Evolutionary conservation across 148 eudicot species (phyloP), one percentile per base, ranked within the genome.

Genomic region (Simmondsia chinensis): DNA sequence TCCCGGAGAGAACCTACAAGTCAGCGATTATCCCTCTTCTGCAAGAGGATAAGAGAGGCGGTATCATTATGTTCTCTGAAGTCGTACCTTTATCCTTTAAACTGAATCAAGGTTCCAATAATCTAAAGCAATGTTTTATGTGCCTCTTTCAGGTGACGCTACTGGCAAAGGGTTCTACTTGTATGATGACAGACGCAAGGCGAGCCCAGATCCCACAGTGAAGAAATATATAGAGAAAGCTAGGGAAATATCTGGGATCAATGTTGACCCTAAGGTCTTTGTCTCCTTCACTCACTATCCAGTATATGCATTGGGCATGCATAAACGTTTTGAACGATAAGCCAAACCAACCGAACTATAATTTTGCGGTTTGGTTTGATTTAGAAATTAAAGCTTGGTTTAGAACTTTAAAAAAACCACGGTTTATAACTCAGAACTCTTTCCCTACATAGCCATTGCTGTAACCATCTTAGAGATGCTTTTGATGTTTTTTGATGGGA

Each of bases 41-140:
- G 95, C 87, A 78, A 67, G 93, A 89, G 74, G 97, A 84, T 63
- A 84, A 89, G 60, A 84, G 97, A 65, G 82, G 82, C 31, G 97
- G 97, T 84, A 69, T 9, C 41, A 27, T 52, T 43, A 51, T 12
- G 3, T 53, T 8, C 4, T 20, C 38, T 47, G 20, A 12, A 28
- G 44, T 3, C 25, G 6, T 30, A 24, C 33, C 24, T 38, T 20
- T 44, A 15, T 13, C 24, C 19, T 30, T n/a, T n/a, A n/a, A n/a
- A n/a, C n/a, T n/a, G n/a, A n/a, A n/a, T n/a, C 6, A 14, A 41
- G 43, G 18, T 11, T 14, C 4, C 3, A 18, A 37, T 17, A 14
- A 60, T 23, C 39, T 56, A 39, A 44, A 18, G 21, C 23, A 20
- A 13, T 19, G 29, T 31, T 53, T 19, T 24, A 43, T 62, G 48